Evolutionary conservation across 2,329 filamentous ascomycete genomes (phyloP), one percentile per base, ranked within the genome.

Genomic region (Apiospora rasikravindrae): DNA sequence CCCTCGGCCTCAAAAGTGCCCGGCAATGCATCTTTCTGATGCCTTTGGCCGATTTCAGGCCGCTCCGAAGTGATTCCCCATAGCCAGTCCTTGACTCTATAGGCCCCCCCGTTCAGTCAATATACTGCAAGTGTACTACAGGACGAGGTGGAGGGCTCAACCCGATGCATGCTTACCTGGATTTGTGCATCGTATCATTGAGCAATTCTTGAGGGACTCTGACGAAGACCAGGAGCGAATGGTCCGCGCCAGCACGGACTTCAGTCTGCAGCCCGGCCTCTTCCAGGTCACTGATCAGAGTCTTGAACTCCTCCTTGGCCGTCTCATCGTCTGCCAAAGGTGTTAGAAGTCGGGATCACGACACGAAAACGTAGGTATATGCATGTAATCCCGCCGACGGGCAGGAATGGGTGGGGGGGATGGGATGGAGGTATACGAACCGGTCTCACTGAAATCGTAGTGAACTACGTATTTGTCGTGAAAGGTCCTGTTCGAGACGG

Each of bases 71-170:
- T 88, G 73, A 94, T 89, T 61, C 91, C 91, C 78, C 93, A 90
- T 29, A 95, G 86, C 91, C 92, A 95, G 80, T 95, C 93, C 75
- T 91, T 91, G 44, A 94, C 89, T 76, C 92, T 93, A 72, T 29
- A 37, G 51, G 29, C 13, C 13, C 66, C 44, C 7, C 7, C 22
- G 44, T 19, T 37, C 8, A 11, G 67, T 69, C 26, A 49, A n/a
- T 49, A 19, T 37, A 40, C 67, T 22, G 67, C 4, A 49, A 37
- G 19, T 40, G 29, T 37, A 19, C 53, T 16, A 8, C 1, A n/a
- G 44, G 16, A 6, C 22, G 40, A n/a, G 42, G 11, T 47, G 13
- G 22, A n/a, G 22, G 19, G 33, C 42, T 13, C 44, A 19, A 19
- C 11, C 11, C 4, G 16, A 26, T 37, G 40, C 26, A 24, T 40